Conservation (phyloP, 805 yeast species). For the Pichia kluyveri region DNA sequence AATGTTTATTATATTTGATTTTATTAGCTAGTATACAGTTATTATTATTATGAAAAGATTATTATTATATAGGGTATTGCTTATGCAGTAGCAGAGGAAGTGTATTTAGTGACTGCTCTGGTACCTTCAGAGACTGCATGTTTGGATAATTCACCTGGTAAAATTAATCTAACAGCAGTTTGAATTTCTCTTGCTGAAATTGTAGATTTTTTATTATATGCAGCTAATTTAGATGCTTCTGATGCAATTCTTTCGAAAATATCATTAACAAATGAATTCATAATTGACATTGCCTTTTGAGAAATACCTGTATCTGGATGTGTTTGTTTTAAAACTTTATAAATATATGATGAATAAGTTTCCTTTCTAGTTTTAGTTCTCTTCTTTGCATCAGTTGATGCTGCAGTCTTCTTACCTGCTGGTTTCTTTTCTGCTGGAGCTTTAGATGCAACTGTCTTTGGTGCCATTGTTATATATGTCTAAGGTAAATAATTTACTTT, state of each 20-base stretch:
- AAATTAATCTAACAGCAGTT: constrained; percentile 95
- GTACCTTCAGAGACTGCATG: constrained; percentile 99
- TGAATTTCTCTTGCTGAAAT: constrained; percentile 97
- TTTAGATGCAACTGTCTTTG: constrained; percentile 73
- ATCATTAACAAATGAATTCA: constrained; percentile 97
- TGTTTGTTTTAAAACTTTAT: constrained; percentile 97
- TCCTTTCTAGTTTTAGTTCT: constrained; percentile 95
- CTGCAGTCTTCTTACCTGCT: constrained; percentile 82
- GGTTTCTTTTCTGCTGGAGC: constrained; percentile 96
- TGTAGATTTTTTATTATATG: constrained; percentile 96
- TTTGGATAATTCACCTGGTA: constrained; percentile 98
- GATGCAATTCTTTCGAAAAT: constrained; percentile 96
- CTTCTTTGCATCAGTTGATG: constrained; percentile 72
- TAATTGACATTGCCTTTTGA: constrained; percentile 96
- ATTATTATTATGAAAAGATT: no score
- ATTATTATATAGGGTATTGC: no score
- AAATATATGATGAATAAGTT: constrained; percentile 95
- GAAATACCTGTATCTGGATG: constrained; percentile 99
- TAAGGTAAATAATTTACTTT: background rate
- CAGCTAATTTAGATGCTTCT: constrained; percentile 97
- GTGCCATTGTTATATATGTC: constrained; percentile 43
- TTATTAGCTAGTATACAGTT: no score
- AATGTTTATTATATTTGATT: no score
- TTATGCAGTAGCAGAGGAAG: constrained; percentile 48
- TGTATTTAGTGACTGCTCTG: constrained; percentile 94